phyloP scores from a whole-genome alignment of 352 stramenopile genomes.

The Phytopythium montanum region DNA sequence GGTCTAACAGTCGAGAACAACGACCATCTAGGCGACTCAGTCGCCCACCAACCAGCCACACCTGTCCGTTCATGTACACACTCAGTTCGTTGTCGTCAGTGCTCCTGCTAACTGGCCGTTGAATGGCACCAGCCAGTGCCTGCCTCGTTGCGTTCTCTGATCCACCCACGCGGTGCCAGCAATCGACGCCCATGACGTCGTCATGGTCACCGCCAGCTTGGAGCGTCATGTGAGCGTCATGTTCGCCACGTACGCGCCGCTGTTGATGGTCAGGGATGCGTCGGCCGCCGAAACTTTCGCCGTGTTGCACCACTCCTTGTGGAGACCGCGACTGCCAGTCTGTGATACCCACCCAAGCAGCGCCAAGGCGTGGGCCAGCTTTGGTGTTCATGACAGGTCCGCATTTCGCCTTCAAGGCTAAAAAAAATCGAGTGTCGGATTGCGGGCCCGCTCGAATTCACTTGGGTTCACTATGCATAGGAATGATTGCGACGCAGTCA shows the following conservation, averaged over 20 bases:
- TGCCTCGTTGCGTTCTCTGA: background rate
- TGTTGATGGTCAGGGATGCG: background rate
- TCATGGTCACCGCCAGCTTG: background rate
- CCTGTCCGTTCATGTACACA: too few species aligned
- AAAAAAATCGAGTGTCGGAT: too few species aligned
- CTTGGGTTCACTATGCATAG: background rate
- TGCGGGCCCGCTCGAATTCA: background rate
- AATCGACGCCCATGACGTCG: too few species aligned
- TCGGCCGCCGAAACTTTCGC: background rate
- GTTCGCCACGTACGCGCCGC: background rate
- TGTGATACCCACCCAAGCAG: background rate
- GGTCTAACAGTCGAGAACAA: background rate
- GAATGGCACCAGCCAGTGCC: background rate
- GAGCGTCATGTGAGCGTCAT: background rate
- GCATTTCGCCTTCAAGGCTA: too few species aligned
- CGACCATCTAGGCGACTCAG: constrained; percentile 1
- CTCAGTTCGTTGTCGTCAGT: background rate
- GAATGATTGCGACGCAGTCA: background rate
- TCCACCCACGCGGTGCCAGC: background rate
- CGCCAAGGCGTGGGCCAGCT: too few species aligned
- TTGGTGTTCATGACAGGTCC: background rate
- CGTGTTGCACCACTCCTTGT: too few species aligned
- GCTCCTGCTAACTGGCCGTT: background rate
- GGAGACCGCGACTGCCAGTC: background rate
- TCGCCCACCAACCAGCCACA: constrained; percentile 3